These are phyloP conservation scores for Mycena capillaripes DNA, from an alignment of 768 basidiomycete species.

Conservation along the genomic window DNA sequence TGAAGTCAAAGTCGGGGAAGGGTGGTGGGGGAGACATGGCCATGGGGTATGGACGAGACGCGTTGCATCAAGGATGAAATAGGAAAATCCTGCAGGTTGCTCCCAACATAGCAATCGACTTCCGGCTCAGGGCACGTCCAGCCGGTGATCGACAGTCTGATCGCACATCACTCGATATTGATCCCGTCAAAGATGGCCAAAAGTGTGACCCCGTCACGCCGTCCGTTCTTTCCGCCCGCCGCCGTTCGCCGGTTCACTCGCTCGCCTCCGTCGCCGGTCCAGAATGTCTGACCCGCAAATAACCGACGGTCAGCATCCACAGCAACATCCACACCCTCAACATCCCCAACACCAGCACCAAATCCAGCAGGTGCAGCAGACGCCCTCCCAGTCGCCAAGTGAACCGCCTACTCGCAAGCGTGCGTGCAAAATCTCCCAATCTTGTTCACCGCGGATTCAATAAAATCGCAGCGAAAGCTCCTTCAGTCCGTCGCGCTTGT, in stretches of 20 bases:
- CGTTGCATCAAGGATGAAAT: constrained; percentile 28
- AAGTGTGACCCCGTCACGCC: background rate
- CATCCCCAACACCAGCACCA: constrained; percentile 51
- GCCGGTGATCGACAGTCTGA: constrained; percentile 11
- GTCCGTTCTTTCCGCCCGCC: background rate
- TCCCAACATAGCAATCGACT: background rate
- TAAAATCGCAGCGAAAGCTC: constrained; percentile 73
- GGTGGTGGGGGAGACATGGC: constrained; percentile 56
- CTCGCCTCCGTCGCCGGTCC: background rate
- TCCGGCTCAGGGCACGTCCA: background rate
- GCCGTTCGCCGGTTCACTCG: too few relatives aligned
- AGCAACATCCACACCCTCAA: constrained; percentile 51
- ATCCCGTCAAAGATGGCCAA: background rate
- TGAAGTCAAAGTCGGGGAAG: constrained; percentile 79
- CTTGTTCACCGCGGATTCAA: constrained; percentile 24
- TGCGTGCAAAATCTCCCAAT: constrained; percentile 50
- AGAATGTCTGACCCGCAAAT: constrained; percentile 58
- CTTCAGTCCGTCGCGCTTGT: constrained; percentile 85
- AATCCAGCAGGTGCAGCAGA: constrained; percentile 53
- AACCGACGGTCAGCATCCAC: constrained; percentile 49
- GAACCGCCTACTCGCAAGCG: constrained; percentile 66
- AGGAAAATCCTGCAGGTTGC: background rate
- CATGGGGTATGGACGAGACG: constrained; percentile 40
- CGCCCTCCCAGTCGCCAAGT: constrained; percentile 53
- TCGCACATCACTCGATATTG: background rate